Conservation (phyloP, 176 grass and related monocot species). For the Dactylis glomerata region DNA sequence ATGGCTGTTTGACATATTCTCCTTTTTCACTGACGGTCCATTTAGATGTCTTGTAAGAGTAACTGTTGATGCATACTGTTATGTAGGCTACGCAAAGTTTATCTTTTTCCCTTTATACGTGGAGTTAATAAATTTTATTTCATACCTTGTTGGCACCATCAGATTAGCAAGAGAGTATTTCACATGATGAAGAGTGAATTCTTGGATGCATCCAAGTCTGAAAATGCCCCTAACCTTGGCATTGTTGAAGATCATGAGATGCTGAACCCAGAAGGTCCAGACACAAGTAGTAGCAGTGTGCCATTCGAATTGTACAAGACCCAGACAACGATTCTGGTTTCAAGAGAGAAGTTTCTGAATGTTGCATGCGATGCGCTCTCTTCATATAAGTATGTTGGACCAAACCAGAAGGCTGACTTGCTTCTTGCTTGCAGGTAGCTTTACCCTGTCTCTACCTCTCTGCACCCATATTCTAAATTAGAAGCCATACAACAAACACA, state of each 20-base stretch:
- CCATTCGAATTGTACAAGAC: conserved; percentile 96
- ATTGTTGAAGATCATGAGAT: conserved; percentile 14
- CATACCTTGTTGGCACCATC: conserved; percentile 22
- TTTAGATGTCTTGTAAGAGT: neutral
- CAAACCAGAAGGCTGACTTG: conserved; percentile 90
- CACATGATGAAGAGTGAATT: conserved; percentile 64
- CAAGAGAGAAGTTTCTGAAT: conserved; percentile 63
- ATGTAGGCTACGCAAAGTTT: neutral
- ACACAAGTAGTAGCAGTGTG: conserved; percentile 34
- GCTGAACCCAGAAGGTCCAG: conserved; percentile 25
- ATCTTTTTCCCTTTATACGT: neutral
- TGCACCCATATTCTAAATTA: neutral
- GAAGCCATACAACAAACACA: neutral
- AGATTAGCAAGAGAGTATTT: conserved; percentile 98
- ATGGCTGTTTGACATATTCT: conserved; percentile 7
- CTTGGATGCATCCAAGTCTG: conserved; percentile 39
- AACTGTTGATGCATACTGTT: neutral
- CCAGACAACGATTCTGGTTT: conserved; percentile 66
- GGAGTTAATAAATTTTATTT: neutral
- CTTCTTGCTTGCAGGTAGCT: conserved; percentile 92
- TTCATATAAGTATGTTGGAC: conserved; percentile 80
- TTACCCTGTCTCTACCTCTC: neutral
- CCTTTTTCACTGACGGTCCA: neutral
- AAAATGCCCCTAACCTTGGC: conserved; percentile 18
- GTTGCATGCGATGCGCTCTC: conserved; percentile 75